Conservation (phyloP, 345 rosid genomes). For the Pelargonium nanum region DNA sequence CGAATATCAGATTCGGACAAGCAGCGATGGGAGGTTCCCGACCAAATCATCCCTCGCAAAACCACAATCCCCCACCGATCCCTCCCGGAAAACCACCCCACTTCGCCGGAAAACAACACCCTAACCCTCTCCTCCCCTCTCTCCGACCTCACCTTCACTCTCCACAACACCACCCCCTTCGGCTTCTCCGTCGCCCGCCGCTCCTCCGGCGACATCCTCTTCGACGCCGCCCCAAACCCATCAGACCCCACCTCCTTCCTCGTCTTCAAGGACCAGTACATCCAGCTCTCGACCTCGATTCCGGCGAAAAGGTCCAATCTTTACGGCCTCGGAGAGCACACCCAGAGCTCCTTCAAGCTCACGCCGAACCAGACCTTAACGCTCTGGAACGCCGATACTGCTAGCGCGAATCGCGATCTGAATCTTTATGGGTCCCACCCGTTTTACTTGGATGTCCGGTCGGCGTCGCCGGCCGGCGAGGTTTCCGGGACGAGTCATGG, state of each 20-base stretch:
- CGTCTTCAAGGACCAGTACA: slow-evolving; percentile 65
- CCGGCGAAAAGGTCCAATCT: slow-evolving; percentile 35
- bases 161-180: slow-evolving; percentile 48
- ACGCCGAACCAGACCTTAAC: slow-evolving; percentile 27
- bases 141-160: slow-evolving; percentile 47
- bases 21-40: slow-evolving; percentile 56
- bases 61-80: slow-evolving; percentile 7
- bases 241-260: slow-evolving; percentile 26
- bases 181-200: slow-evolving; percentile 50
- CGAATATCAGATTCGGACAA: slow-evolving; percentile 32
- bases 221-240: slow-evolving; percentile 30
- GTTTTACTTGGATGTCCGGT: slow-evolving; percentile 54
- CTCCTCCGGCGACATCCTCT: slow-evolving; percentile 57
- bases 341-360: slow-evolving; percentile 41
- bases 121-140: slow-evolving; percentile 14
- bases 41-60: slow-evolving; percentile 22
- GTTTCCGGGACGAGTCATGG: slow-evolving; percentile 46
- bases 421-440: slow-evolving; percentile 80
- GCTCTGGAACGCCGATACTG: slow-evolving; percentile 48
- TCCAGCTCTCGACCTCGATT: slow-evolving; percentile 52
- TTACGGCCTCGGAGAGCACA: slow-evolving; percentile 77
- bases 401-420: slow-evolving; percentile 22
- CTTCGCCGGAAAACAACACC: neutral
- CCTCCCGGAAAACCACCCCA: neutral
- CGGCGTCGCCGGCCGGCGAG: slow-evolving; percentile 18